Evolutionary conservation across 1,139 yeast genomes (phyloP).

Genomic region (Candida sp.): DNA sequence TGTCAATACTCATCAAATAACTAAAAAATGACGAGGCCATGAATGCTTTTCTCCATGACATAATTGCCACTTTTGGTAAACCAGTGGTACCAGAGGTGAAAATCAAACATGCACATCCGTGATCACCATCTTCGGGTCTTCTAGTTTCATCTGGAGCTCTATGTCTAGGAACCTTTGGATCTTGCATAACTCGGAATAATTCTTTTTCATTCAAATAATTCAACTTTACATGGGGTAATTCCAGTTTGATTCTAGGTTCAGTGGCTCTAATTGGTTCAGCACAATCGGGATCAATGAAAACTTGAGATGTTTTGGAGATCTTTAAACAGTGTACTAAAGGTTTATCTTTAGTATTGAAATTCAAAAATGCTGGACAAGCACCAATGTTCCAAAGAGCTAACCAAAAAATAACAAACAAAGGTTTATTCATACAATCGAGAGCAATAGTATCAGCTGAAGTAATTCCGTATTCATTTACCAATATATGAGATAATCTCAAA

Average conservation of each 20-base stretch:
- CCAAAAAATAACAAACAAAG: conserved; percentile 78
- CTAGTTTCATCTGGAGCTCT: conserved; percentile 56
- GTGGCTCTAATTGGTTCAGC: conserved; percentile 52
- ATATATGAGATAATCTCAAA: conserved; percentile 61
- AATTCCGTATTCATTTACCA: conserved; percentile 63
- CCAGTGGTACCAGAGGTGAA: conserved; percentile 98
- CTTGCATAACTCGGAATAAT: conserved; percentile 37
- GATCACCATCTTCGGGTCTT: conserved; percentile 54
- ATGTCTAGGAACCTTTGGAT: conserved; percentile 47
- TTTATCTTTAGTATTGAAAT: conserved; percentile 71
- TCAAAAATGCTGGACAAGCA: conserved; percentile 83
- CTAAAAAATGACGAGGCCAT: conserved; percentile 74
- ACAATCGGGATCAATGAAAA: conserved; percentile 76
- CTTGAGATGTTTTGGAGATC: conserved; percentile 60
- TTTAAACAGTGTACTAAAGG: conserved; percentile 81
- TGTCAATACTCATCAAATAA: conserved; percentile 58
- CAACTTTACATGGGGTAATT: conserved; percentile 39
- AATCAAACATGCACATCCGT: conserved; percentile 67
- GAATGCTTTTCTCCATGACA: conserved; percentile 84
- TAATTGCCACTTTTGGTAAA: conserved; percentile 89
- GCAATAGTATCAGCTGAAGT: conserved; percentile 71
- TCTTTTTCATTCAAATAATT: conserved; percentile 56
- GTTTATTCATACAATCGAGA: conserved; percentile 77
- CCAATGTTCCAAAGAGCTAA: conserved; percentile 90
- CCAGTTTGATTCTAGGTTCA: conserved; percentile 41